Conservation (phyloP, 148 eudicot species). For the Vaccinium darrowii region DNA sequence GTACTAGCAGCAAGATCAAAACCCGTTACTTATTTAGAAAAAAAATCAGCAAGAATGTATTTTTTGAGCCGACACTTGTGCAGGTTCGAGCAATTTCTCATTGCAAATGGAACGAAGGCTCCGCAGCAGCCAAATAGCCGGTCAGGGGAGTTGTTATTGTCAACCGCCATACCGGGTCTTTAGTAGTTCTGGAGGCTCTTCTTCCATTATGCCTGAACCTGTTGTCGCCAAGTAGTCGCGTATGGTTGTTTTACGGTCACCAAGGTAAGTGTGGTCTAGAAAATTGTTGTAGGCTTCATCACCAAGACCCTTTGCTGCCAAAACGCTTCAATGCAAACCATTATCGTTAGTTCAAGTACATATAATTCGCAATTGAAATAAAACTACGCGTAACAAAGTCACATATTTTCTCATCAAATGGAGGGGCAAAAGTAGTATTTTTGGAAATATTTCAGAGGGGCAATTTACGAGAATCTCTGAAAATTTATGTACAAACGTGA, state of each 20-base stretch:
- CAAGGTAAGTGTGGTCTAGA: conserved; percentile 85
- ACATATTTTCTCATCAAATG: too few species aligned
- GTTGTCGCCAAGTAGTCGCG: conserved; percentile 65
- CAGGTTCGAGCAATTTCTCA: neutral
- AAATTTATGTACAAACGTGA: too few species aligned
- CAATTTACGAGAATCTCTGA: too few species aligned
- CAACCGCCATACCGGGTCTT: conserved; percentile 80
- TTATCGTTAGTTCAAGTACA: conserved; percentile 9
- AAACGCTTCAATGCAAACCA: conserved; percentile 50
- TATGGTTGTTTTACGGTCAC: conserved; percentile 84
- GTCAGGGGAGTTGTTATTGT: conserved; percentile 4
- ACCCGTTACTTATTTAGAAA: neutral
- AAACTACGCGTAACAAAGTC: neutral
- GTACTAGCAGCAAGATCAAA: neutral
- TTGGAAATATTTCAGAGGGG: too few species aligned
- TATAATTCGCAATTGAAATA: neutral
- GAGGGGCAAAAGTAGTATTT: too few species aligned
- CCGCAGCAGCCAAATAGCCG: neutral
- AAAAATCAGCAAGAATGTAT: neutral
- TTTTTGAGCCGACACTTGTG: neutral
- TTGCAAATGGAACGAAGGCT: neutral
- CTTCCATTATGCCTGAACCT: conserved; percentile 96
- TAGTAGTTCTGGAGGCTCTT: conserved; percentile 83
- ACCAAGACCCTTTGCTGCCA: conserved; percentile 87
- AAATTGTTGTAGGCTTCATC: conserved; percentile 68